Conservation (phyloP, 2,329 filamentous ascomycete genomes). For the Fusarium kyushuense region DNA sequence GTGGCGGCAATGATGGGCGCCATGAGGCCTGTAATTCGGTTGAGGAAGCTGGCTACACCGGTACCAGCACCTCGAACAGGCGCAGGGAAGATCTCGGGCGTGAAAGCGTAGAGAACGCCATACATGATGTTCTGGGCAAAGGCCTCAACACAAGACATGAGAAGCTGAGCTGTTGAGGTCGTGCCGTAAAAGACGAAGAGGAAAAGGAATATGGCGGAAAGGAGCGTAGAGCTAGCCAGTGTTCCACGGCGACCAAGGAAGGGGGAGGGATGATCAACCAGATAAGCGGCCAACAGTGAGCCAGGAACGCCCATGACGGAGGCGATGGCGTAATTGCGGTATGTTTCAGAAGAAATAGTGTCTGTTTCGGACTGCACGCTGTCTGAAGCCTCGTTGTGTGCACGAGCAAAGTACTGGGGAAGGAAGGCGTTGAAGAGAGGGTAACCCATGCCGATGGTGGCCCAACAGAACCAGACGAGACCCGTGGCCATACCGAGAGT, state of each 20-base stretch:
- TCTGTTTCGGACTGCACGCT: constrained; percentile 50
- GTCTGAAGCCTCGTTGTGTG: constrained; percentile 57
- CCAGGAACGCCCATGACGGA: constrained; percentile 82
- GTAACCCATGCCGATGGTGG: constrained; percentile 86
- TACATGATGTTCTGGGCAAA: constrained; percentile 84
- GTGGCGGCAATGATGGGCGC: constrained; percentile 76
- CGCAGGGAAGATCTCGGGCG: constrained; percentile 80
- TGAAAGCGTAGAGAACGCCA: constrained; percentile 81
- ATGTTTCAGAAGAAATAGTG: constrained; percentile 64
- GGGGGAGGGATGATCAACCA: constrained; percentile 73
- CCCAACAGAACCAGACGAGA: constrained; percentile 83
- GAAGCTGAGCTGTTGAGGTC: constrained; percentile 69
- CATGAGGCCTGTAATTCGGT: constrained; percentile 74
- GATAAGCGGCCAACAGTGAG: constrained; percentile 78
- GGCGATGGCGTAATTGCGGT: constrained; percentile 86
- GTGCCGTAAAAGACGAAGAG: constrained; percentile 72
- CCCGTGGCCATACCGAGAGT: constrained; percentile 64
- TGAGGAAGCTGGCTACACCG: constrained; percentile 78
- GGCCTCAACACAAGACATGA: constrained; percentile 75
- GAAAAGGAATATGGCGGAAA: constrained; percentile 77
- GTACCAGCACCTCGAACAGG: constrained; percentile 78
- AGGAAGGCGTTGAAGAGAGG: constrained; percentile 91
- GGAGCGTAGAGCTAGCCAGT: constrained; percentile 73
- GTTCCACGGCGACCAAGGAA: constrained; percentile 77
- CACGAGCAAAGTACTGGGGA: constrained; percentile 80